Conservation (phyloP, 2,329 filamentous ascomycete species). For the Scedosporium dehoogii region DNA sequence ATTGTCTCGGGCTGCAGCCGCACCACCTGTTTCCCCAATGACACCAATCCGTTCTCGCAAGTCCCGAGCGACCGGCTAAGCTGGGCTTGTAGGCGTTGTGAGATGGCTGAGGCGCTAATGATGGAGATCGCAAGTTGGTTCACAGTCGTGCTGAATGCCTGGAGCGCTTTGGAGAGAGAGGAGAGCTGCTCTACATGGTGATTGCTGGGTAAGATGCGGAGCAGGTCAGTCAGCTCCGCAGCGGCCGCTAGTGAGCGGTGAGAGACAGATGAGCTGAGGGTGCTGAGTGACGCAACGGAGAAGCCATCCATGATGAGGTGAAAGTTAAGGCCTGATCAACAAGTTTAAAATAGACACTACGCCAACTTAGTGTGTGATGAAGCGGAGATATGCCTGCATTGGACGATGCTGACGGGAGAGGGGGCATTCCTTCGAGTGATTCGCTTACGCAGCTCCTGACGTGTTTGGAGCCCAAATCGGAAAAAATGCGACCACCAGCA, state of each 20-base stretch:
- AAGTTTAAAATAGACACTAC: too few species aligned
- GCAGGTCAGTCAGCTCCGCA: slow-evolving; percentile 19
- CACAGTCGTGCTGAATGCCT: slow-evolving; percentile 16
- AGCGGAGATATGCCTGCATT: too few species aligned
- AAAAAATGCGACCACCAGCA: too few species aligned
- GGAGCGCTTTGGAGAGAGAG: slow-evolving; percentile 14
- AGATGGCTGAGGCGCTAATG: slow-evolving; percentile 14
- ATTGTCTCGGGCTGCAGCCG: too few species aligned
- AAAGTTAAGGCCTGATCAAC: too few species aligned
- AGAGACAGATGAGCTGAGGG: slow-evolving; percentile 19
- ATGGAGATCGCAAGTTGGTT: slow-evolving; percentile 18
- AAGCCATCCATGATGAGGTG: slow-evolving; percentile 21
- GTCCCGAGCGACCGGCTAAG: slow-evolving; percentile 16
- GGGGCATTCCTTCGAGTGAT: too few species aligned
- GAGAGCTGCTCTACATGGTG: slow-evolving; percentile 12
- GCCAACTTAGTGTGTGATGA: too few species aligned
- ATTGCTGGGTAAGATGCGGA: slow-evolving; percentile 8
- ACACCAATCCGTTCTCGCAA: too few species aligned
- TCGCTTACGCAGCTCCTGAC: too few species aligned
- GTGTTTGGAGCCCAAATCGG: too few species aligned
- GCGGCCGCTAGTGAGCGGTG: slow-evolving; percentile 19
- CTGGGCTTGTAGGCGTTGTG: slow-evolving; percentile 18
- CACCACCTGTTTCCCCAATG: too few species aligned
- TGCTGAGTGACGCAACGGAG: slow-evolving; percentile 22
- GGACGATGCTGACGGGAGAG: too few species aligned